Evolutionary conservation across 2,329 filamentous ascomycete species (phyloP), one percentile per base, ranked within the genome.

Genomic region (Fusarium sp.): DNA sequence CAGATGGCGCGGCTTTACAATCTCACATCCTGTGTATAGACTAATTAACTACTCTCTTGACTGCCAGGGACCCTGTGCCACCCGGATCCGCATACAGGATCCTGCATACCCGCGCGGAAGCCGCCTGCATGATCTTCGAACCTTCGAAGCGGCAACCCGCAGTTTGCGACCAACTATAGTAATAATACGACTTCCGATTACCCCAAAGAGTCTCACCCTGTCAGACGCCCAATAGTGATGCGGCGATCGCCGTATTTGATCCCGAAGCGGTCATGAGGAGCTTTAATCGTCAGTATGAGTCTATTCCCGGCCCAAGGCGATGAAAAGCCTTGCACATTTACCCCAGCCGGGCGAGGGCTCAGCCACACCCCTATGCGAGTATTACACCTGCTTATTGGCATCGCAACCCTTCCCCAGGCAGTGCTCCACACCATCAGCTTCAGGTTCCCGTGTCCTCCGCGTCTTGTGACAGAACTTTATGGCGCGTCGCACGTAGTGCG

Each of bases 311-410:
- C 15, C 28, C 34, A 23, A 43, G 52, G 58, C 44, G 59, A 58
- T 54, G 41, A 48, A 56, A 60, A 47, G 61, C 60, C 65, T 57
- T 40, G 41, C 27, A 51, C 34, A 28, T 36, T 50, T 47, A 52
- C 57, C 66, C 30, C 47, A 61, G 48, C 60, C 58, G 62, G 66
- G 73, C 68, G 59, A 67, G 18, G 47, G 41, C 73, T 69, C 60
- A 69, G 73, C 68, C 73, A 68, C 67, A 11, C 53, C 23, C 27
- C 15, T 40, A 18, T 54, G 54, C 39, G 39, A 16, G 18, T 51
- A 39, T 40, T 12, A 47, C 44, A 31, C 50, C 34, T 53, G 39
- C 57, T 54, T 39, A 64, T 59, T 66, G 51, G 62, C 36, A 56
- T 60, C 51, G 39, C 27, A 48, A 15, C 50, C 36, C 34, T 37